phyloP scores from a whole-genome alignment of 306 rosid species.

The Trifolium subterraneum region DNA sequence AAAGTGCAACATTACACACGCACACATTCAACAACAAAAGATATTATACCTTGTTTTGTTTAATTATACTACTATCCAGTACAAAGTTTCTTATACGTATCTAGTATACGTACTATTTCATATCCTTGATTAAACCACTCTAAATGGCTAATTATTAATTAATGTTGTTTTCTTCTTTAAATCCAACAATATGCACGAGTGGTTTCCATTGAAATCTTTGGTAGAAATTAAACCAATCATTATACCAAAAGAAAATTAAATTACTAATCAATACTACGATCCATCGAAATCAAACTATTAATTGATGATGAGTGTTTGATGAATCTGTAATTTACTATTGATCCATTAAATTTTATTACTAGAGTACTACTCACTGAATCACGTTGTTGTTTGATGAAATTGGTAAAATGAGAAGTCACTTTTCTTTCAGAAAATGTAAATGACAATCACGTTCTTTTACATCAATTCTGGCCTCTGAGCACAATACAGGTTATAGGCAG shows the following conservation, averaged over 20 bases:
- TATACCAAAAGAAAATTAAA: too few relatives aligned
- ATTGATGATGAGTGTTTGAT: background rate
- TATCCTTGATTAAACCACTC: background rate
- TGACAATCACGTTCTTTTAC: conserved; percentile 47
- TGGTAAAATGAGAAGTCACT: conserved; percentile 49
- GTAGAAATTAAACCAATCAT: too few relatives aligned
- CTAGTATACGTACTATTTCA: background rate
- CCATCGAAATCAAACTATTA: too few relatives aligned
- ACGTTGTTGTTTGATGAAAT: conserved; percentile 26
- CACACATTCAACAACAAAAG: background rate
- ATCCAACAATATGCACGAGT: background rate
- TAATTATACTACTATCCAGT: background rate
- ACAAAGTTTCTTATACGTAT: background rate
- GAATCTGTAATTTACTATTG: background rate
- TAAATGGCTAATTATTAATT: background rate
- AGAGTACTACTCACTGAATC: background rate
- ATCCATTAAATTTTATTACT: background rate
- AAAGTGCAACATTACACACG: conserved; percentile 6
- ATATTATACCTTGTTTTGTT: background rate
- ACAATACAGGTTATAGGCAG: conserved; percentile 32
- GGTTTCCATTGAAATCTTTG: background rate
- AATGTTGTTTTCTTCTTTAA: background rate
- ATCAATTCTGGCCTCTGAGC: conserved; percentile 38
- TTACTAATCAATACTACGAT: too few relatives aligned
- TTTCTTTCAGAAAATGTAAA: conserved; percentile 45